Conservation (phyloP, 2,329 filamentous ascomycete genomes). For the Epichloe glyceriae region DNA sequence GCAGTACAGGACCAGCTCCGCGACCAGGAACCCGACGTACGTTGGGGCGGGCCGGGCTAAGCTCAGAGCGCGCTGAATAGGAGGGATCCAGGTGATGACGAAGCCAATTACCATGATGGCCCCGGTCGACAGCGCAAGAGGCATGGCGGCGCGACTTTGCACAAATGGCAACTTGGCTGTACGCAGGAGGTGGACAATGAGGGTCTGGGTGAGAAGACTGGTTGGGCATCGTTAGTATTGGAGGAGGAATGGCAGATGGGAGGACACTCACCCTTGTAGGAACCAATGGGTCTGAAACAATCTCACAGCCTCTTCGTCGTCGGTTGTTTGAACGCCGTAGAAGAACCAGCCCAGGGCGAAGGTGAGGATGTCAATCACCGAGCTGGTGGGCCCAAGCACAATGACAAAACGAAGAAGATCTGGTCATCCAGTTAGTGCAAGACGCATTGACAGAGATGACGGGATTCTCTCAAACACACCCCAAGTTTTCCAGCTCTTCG, state of each 20-base stretch:
- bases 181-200: constrained; percentile 17
- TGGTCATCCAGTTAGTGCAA: not conserved
- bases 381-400: constrained; percentile 16
- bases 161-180: constrained; percentile 15
- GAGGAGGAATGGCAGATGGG: not conserved
- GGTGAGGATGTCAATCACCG: constrained; percentile 15
- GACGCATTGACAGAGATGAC: not conserved
- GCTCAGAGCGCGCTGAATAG: constrained; percentile 9
- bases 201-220: constrained; percentile 15
- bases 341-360: constrained; percentile 13
- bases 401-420: constrained; percentile 17
- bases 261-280: constrained; percentile 11
- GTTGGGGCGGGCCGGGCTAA: constrained; percentile 11
- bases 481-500: constrained; percentile 15
- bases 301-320: constrained; percentile 6
- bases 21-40: constrained; percentile 13
- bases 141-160: constrained; percentile 11
- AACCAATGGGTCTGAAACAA: constrained; percentile 17
- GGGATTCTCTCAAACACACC: not conserved
- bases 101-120: constrained; percentile 15
- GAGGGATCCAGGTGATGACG: constrained; percentile 14
- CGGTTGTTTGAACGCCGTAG: constrained; percentile 11
- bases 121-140: constrained; percentile 13
- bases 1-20: constrained; percentile 13
- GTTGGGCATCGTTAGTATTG: not conserved